Conservation (phyloP, 352 stramenopile genomes). For the Vaucheria bursata region DNA sequence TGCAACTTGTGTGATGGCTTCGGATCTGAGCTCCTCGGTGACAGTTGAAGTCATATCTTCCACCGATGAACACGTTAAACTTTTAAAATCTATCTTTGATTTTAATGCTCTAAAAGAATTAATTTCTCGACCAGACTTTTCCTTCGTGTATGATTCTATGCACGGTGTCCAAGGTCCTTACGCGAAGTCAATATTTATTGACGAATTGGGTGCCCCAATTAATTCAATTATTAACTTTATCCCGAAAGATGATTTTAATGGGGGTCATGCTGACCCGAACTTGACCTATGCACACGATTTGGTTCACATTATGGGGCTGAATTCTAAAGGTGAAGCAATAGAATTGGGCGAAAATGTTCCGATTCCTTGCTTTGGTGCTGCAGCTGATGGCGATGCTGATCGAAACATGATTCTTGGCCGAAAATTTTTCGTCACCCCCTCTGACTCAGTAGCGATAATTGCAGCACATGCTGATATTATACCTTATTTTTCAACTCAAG, state of each 20-base stretch:
- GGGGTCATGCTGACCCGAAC: constrained; percentile 97
- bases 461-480: constrained; percentile 93
- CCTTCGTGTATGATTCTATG: constrained; percentile 97
- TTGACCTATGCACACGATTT: constrained; percentile 96
- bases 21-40: constrained; percentile 65
- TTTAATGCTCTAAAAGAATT: constrained; percentile 92
- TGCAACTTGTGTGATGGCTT: constrained; percentile 47
- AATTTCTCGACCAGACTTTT: constrained; percentile 86
- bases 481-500: constrained; percentile 91
- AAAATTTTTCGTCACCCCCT: constrained; percentile 96
- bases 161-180: constrained; percentile 91
- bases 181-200: constrained; percentile 84
- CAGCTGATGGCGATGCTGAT: constrained; percentile 96
- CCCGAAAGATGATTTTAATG: constrained; percentile 93
- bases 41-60: constrained; percentile 92
- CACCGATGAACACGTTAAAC: constrained; percentile 83
- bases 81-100: constrained; percentile 98
- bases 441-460: constrained; percentile 96
- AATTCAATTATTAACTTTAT: constrained; percentile 76
- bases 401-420: constrained; percentile 96
- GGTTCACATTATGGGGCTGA: constrained; percentile 83
- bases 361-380: constrained; percentile 80
- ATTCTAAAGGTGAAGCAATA: constrained; percentile 56
- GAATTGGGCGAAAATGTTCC: not conserved
- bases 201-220: constrained; percentile 78